A percentile compares a stretch with the other conserved stretches of the same genome.
phyloP scores from a whole-genome alignment of 768 basidiomycete genomes.

The Lactifluus piperatus region DNA sequence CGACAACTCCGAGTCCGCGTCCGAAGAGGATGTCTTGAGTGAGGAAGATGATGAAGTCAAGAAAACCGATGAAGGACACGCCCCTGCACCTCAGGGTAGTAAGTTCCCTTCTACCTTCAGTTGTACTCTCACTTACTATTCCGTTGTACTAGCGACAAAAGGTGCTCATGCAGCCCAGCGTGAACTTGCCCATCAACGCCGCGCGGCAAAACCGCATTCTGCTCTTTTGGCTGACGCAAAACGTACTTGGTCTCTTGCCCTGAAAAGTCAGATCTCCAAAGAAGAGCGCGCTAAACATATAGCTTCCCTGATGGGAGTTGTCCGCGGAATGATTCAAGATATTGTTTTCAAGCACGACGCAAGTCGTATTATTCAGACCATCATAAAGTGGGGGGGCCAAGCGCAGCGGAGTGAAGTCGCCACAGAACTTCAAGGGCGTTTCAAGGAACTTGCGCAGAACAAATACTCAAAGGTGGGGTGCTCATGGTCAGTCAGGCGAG shows the following conservation, averaged over 20 bases:
- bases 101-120: too few species aligned
- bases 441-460: slow-evolving; percentile 67
- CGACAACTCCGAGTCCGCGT: not conserved
- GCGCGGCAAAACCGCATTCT: slow-evolving; percentile 72
- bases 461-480: slow-evolving; percentile 79
- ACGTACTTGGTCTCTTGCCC: slow-evolving; percentile 65
- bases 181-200: slow-evolving; percentile 55
- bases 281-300: slow-evolving; percentile 70
- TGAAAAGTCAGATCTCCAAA: slow-evolving; percentile 59
- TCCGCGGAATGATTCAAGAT: slow-evolving; percentile 76
- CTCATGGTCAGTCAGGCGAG: not conserved
- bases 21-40: not conserved
- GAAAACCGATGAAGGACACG: not conserved
- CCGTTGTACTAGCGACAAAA: slow-evolving; percentile 37
- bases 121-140: not conserved
- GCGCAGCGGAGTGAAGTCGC: slow-evolving; percentile 75
- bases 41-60: slow-evolving; percentile 27
- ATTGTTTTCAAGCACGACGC: slow-evolving; percentile 90
- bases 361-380: slow-evolving; percentile 72
- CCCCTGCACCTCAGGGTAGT: not conserved
- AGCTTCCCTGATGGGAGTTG: slow-evolving; percentile 60
- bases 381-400: slow-evolving; percentile 74
- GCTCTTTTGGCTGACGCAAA: slow-evolving; percentile 63
- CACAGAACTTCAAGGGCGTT: slow-evolving; percentile 72
- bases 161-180: slow-evolving; percentile 72